Percentiles rank a stretch among this genome's conserved stretches.
Evolutionary conservation across 805 yeast species (phyloP).

Genomic region (Ogataea pilisensis): DNA sequence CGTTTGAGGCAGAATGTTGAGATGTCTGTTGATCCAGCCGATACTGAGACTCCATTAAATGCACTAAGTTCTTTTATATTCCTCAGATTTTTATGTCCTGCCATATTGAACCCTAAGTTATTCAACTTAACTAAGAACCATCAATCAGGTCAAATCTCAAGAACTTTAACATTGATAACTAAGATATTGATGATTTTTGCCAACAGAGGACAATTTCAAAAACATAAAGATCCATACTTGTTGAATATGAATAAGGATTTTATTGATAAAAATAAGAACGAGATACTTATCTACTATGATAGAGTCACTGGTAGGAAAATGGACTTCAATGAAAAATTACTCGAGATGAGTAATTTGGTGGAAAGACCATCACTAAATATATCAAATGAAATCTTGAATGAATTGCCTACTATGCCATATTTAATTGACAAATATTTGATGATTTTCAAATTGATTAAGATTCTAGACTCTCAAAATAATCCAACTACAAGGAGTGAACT

Average conservation of each 20-base stretch:
- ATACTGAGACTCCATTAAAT: constrained; percentile 50
- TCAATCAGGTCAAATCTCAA: constrained; percentile 65
- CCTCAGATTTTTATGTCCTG: constrained; percentile 84
- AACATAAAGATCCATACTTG: constrained; percentile 82
- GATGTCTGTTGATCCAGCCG: constrained; percentile 52
- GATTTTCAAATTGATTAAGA: constrained; percentile 51
- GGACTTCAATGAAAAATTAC: constrained; percentile 53
- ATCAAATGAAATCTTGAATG: constrained; percentile 47
- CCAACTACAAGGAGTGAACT: constrained; percentile 14
- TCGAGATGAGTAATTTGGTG: constrained; percentile 53
- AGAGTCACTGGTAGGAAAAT: constrained; percentile 65
- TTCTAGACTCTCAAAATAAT: constrained; percentile 32
- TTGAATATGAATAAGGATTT: constrained; percentile 61
- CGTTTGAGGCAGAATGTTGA: constrained; percentile 63
- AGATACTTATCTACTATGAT: constrained; percentile 66
- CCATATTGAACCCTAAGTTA: constrained; percentile 82
- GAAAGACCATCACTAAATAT: constrained; percentile 56
- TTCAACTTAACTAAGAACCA: constrained; percentile 69
- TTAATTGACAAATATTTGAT: constrained; percentile 63
- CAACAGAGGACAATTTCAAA: constrained; percentile 65
- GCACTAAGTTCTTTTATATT: constrained; percentile 83
- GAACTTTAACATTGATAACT: constrained; percentile 78
- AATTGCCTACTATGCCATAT: constrained; percentile 65
- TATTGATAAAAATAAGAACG: constrained; percentile 50
- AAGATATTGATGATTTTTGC: constrained; percentile 77